A percentile compares a stretch with the other conserved stretches of the same genome.
phyloP scores from a whole-genome alignment of 2,329 filamentous ascomycete genomes.

The Hypoxylon sp. region DNA sequence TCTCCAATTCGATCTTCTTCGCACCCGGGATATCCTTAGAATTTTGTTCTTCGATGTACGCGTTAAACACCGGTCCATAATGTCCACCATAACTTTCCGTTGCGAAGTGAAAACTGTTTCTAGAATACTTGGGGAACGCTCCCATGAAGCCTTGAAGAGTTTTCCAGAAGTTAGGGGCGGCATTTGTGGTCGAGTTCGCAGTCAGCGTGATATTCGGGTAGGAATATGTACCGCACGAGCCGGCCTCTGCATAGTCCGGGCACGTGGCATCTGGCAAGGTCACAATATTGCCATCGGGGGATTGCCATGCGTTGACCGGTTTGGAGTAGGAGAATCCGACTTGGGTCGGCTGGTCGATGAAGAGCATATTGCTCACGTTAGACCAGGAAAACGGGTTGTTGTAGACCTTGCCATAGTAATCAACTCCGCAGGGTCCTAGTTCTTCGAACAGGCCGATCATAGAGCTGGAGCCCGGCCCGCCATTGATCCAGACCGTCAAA shows the following conservation, averaged over 20 bases:
- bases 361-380: conserved; percentile 71
- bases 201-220: conserved; percentile 65
- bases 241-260: conserved; percentile 62
- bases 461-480: conserved; percentile 66
- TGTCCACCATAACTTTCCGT: conserved; percentile 72
- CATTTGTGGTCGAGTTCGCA: conserved; percentile 65
- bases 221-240: conserved; percentile 69
- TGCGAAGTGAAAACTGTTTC: conserved; percentile 67
- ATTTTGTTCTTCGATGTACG: conserved; percentile 64
- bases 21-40: conserved; percentile 60
- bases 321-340: conserved; percentile 68
- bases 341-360: conserved; percentile 73
- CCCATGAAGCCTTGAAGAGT: conserved; percentile 75
- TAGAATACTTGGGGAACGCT: conserved; percentile 67
- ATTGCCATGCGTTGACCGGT: conserved; percentile 52
- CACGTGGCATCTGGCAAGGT: conserved; percentile 63
- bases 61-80: conserved; percentile 69
- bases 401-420: conserved; percentile 59
- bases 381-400: conserved; percentile 73
- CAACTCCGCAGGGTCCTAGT: conserved; percentile 58
- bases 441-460: conserved; percentile 70
- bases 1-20: conserved; percentile 63
- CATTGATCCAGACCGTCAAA: conserved; percentile 68
- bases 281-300: conserved; percentile 55
- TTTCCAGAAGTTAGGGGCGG: conserved; percentile 73